A percentile compares a stretch with the other conserved stretches of the same genome.
phyloP scores from a whole-genome alignment of 1,284 basidiomycete genomes.

The Coriolopsis trogii region DNA sequence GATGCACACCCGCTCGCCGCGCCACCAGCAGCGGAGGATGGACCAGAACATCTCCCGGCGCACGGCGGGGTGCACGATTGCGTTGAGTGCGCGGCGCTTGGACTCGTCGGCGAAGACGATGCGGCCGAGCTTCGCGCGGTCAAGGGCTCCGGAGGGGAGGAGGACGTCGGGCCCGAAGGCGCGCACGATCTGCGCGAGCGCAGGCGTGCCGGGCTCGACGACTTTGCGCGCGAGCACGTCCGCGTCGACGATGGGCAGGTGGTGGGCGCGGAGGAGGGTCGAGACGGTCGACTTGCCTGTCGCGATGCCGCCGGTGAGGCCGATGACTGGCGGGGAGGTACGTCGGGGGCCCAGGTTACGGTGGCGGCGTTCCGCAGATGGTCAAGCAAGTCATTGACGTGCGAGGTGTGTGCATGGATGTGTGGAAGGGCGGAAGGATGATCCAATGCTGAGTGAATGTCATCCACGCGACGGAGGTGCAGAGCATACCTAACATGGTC shows the following conservation, averaged over 20 bases:
- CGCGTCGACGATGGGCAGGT: conserved; percentile 88
- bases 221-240: conserved; percentile 90
- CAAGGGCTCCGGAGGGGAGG: conserved; percentile 69
- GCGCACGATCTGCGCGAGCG: conserved; percentile 66
- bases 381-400: no score
- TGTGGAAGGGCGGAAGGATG: background rate
- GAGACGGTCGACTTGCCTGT: conserved; percentile 97
- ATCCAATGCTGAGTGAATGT: no score
- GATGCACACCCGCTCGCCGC: conserved; percentile 79
- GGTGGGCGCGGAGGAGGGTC: conserved; percentile 63
- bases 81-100: conserved; percentile 78
- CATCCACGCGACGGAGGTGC: conserved; percentile 2
- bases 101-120: conserved; percentile 83
- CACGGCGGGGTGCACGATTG: conserved; percentile 91
- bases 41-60: conserved; percentile 73
- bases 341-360: background rate
- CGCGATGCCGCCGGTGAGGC: conserved; percentile 95
- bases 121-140: conserved; percentile 84
- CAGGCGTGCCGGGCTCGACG: conserved; percentile 84
- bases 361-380: no score
- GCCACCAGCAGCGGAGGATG: conserved; percentile 76
- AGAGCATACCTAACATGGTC: conserved; percentile 20
- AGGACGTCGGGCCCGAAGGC: conserved; percentile 79
- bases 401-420: background rate
- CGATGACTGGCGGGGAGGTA: conserved; percentile 71